phyloP scores from a whole-genome alignment of 495 filamentous ascomycete species.

The Peziza echinospora region DNA sequence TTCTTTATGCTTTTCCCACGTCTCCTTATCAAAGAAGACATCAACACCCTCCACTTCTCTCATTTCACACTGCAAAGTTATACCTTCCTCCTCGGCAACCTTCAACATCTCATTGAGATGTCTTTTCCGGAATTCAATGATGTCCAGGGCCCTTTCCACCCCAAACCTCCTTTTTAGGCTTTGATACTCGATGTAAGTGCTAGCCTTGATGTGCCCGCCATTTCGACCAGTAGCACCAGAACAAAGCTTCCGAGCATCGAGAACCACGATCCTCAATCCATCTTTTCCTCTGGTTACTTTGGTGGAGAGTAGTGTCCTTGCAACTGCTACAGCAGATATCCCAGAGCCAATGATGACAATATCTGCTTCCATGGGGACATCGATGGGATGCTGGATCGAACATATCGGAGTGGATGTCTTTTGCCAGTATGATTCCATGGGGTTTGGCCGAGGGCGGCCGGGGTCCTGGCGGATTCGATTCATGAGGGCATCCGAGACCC shows the following conservation, averaged over 20 bases:
- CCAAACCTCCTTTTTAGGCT: constrained; percentile 14
- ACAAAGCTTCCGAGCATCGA: constrained; percentile 23
- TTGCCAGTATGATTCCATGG: constrained; percentile 40
- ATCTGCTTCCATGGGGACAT: constrained; percentile 26
- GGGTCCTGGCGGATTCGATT: no score
- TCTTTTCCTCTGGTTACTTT: no score
- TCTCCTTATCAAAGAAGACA: constrained; percentile 20
- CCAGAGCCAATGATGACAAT: constrained; percentile 41
- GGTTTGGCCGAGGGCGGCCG: constrained; percentile 24
- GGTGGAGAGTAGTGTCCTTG: constrained; percentile 20
- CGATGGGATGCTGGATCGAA: constrained; percentile 26
- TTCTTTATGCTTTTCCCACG: constrained; percentile 22
- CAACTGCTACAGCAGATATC: constrained; percentile 37
- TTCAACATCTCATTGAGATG: constrained; percentile 16
- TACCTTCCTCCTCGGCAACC: constrained; percentile 14
- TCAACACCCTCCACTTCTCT: constrained; percentile 22
- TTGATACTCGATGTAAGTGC: constrained; percentile 20
- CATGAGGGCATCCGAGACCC: no score
- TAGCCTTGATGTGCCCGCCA: constrained; percentile 24
- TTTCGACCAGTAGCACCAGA: constrained; percentile 23
- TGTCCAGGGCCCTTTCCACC: constrained; percentile 12
- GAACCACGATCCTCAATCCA: constrained; percentile 19
- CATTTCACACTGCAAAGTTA: constrained; percentile 12
- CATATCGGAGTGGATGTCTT: constrained; percentile 28
- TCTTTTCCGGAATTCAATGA: constrained; percentile 21